Evolutionary conservation across 768 basidiomycete genomes (phyloP).

Genomic region (Hygrophorus pudorinus): DNA sequence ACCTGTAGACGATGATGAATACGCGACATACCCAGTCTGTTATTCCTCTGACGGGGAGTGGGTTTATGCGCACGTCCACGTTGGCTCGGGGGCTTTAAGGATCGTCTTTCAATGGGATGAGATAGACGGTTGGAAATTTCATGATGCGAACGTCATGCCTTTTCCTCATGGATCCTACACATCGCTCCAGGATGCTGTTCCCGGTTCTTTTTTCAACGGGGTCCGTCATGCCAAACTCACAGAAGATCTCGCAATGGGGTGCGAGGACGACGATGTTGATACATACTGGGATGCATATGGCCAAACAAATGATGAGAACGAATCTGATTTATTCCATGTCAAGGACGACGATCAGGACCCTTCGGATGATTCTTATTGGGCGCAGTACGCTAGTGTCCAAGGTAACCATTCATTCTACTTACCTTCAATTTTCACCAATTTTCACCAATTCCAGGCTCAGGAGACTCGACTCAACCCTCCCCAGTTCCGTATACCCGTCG

Average conservation of each 20-base stretch:
- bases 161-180: conserved; percentile 40
- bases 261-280: conserved; percentile 30
- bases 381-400: conserved; percentile 59
- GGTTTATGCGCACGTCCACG: conserved; percentile 31
- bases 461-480: conserved; percentile 61
- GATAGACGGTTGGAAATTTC: conserved; percentile 51
- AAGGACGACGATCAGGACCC: conserved; percentile 11
- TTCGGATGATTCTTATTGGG: conserved; percentile 64
- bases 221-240: neutral
- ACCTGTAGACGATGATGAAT: conserved; percentile 9
- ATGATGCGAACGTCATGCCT: conserved; percentile 60
- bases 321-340: neutral
- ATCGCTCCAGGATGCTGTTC: conserved; percentile 20
- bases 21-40: conserved; percentile 10
- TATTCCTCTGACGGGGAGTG: conserved; percentile 26
- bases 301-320: conserved; percentile 1
- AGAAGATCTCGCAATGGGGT: conserved; percentile 42
- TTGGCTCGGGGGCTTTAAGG: conserved; percentile 29
- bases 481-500: conserved; percentile 23
- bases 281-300: conserved; percentile 46
- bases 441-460: conserved; percentile 39
- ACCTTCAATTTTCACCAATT: neutral
- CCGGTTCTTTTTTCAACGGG: conserved; percentile 5
- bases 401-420: conserved; percentile 36
- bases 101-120: conserved; percentile 63